Percentiles rank a stretch among this genome's conserved stretches.
Evolutionary conservation across 106 monocot species (phyloP).

Genomic region (Apostasia shenzhenica): DNA sequence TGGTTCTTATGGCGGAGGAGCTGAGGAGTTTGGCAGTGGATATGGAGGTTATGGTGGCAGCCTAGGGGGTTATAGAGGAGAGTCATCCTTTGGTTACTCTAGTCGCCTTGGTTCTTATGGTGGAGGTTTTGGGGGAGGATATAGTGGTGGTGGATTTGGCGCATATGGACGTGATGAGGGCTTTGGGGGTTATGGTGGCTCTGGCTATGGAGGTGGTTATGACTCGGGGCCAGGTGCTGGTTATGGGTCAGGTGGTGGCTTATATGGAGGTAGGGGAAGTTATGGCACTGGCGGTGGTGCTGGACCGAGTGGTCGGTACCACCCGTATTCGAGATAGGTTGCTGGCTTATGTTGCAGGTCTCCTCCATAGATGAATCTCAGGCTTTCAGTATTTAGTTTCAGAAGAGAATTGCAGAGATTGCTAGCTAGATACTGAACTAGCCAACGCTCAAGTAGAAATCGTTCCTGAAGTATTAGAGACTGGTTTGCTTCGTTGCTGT

Average conservation of each 20-base stretch:
- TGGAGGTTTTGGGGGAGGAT: slow-evolving; percentile 41
- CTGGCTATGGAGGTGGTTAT: slow-evolving; percentile 69
- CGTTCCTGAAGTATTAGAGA: too few species aligned
- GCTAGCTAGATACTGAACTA: too few species aligned
- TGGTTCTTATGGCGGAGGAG: slow-evolving; percentile 38
- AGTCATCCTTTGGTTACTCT: slow-evolving; percentile 59
- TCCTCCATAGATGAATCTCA: slow-evolving; percentile 3
- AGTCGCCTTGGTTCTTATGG: slow-evolving; percentile 50
- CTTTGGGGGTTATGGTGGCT: slow-evolving; percentile 54
- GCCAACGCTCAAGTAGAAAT: too few species aligned
- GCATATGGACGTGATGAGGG: slow-evolving; percentile 41
- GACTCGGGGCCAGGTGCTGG: slow-evolving; percentile 60
- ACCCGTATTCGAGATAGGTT: slow-evolving; percentile 75
- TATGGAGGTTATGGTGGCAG: slow-evolving; percentile 53
- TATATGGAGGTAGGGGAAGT: slow-evolving; percentile 66
- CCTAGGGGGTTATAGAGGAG: slow-evolving; percentile 54
- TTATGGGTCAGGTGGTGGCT: slow-evolving; percentile 48
- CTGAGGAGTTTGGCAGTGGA: slow-evolving; percentile 45
- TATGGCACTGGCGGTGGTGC: slow-evolving; percentile 30
- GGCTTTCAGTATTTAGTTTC: not conserved
- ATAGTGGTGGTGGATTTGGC: slow-evolving; percentile 11
- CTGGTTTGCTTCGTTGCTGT: too few species aligned
- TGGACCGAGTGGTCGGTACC: slow-evolving; percentile 52
- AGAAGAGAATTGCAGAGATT: too few species aligned
- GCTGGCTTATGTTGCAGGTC: not conserved